Evolutionary conservation across 2,329 filamentous ascomycete genomes (phyloP), one percentile per base, ranked within the genome.

Genomic region (Phaeosphaeriaceae sp.): DNA sequence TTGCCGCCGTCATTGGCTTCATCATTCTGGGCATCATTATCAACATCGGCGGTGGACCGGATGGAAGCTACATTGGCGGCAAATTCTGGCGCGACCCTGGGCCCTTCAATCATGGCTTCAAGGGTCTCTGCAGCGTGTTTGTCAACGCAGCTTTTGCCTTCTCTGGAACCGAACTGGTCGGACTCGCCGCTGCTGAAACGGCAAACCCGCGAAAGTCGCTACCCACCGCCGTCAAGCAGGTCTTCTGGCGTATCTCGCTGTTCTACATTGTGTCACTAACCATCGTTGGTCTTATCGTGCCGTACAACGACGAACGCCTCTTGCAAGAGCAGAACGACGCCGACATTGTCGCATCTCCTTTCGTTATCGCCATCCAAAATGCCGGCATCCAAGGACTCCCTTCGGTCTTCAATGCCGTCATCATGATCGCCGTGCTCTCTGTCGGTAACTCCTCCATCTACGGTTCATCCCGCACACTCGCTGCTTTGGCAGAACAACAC

Each of bases 371-470:
- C 61, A 96, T 97, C 67, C 83, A 90, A 65, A 90, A 93, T 62
- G 92, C 93, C 1, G 90, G 91, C 9, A 96, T 97, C 68, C 80
- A 86, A 44, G 89, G 90, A 1, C 85, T 97, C 2, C 92, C 92
- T 1, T 93, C 91, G 0, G 85, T 97, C 53, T 96, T 97, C 90
- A 97, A 98, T 77, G 88, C 88, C n/a, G 92, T 97, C 60, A 97
- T 97, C 75, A 88, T 97, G 72, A 88, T 96, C 61, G 90, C 93
- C 20, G 93, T 97, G 21, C 81, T 97, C 21, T 96, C 92, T 0
- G 93, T 97, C 58, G 93, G 93, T 57, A 97, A 97, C 78, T 94
- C 92, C 7, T 89, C 93, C 60, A 89, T 97, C 58, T 98, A 96
- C 70, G 94, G 93, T 36, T 94, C 92, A 22, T 96, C 92, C 1